phyloP scores from a whole-genome alignment of 2,329 filamentous ascomycete species.

The Plenodomus lindquistii region DNA sequence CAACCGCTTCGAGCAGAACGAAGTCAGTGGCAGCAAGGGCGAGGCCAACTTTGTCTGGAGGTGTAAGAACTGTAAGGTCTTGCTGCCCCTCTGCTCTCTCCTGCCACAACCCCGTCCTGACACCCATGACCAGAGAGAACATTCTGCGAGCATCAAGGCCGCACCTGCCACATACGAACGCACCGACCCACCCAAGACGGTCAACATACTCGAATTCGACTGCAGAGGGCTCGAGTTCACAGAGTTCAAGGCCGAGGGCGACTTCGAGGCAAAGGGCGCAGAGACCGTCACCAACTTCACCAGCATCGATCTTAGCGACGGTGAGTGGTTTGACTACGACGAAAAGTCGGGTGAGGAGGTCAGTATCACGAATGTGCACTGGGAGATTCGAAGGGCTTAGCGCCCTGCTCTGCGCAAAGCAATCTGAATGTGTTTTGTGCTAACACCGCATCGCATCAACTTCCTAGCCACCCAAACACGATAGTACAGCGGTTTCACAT shows the following conservation, averaged over 20 bases:
- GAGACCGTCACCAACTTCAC: slow-evolving; percentile 84
- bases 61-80: slow-evolving; percentile 95
- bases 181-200: slow-evolving; percentile 70
- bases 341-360: slow-evolving; percentile 92
- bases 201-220: slow-evolving; percentile 87
- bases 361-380: slow-evolving; percentile 85
- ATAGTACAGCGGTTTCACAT: background rate
- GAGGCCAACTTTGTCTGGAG: slow-evolving; percentile 99
- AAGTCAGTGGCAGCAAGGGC: slow-evolving; percentile 88
- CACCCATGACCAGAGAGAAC: slow-evolving; percentile 66
- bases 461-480: background rate
- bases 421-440: background rate
- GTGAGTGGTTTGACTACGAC: slow-evolving; percentile 98
- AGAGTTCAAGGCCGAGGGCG: slow-evolving; percentile 90
- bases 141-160: slow-evolving; percentile 80
- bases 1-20: slow-evolving; percentile 86
- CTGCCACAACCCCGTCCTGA: slow-evolving; percentile 5
- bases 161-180: slow-evolving; percentile 73
- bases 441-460: background rate
- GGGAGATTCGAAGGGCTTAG: slow-evolving; percentile 77
- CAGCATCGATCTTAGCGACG: slow-evolving; percentile 79
- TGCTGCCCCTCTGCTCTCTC: slow-evolving; percentile 15
- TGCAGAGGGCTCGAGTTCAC: slow-evolving; percentile 91
- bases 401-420: too few relatives aligned
- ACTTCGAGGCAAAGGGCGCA: slow-evolving; percentile 82